Percentiles rank a stretch among this genome's conserved stretches.
Conservation (phyloP, 2,329 filamentous ascomycete genomes). For the Xylaria sp. region DNA sequence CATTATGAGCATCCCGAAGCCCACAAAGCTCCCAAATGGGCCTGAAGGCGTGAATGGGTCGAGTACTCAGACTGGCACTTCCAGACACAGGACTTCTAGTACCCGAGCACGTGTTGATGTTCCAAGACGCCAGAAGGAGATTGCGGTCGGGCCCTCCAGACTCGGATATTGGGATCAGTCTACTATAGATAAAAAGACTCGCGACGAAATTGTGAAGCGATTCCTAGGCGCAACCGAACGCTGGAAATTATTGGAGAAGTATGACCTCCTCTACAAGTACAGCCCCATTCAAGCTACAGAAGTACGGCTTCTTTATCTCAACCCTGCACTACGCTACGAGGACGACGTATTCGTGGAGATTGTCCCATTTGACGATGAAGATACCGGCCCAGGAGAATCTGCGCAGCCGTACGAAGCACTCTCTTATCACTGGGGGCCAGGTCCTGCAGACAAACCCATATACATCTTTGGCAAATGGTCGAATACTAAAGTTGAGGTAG, state of each 20-base stretch:
- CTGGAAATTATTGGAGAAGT: slow-evolving; percentile 5
- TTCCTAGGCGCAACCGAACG: background rate
- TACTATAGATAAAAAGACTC: slow-evolving; percentile 1
- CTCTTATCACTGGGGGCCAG: slow-evolving; percentile 4
- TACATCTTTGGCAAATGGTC: background rate
- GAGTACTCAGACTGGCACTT: background rate
- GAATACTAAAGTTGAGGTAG: background rate
- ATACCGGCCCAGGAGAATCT: background rate
- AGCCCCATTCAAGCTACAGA: background rate
- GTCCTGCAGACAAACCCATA: background rate
- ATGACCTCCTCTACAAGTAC: slow-evolving; percentile 9
- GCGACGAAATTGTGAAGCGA: background rate
- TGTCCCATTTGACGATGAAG: background rate
- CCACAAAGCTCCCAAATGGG: background rate
- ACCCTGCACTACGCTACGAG: background rate
- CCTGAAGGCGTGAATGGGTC: background rate
- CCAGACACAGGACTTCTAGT: background rate
- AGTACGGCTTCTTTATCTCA: slow-evolving; percentile 12
- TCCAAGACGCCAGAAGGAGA: background rate
- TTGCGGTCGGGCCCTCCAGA: background rate
- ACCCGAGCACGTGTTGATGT: background rate
- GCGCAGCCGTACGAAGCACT: background rate
- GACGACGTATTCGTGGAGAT: background rate
- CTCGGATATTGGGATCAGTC: slow-evolving; percentile 1
- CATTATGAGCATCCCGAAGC: background rate